These are phyloP conservation scores for Tubosaeta sp. DNA, from an alignment of 768 basidiomycete genomes.

Conservation along the genomic window DNA sequence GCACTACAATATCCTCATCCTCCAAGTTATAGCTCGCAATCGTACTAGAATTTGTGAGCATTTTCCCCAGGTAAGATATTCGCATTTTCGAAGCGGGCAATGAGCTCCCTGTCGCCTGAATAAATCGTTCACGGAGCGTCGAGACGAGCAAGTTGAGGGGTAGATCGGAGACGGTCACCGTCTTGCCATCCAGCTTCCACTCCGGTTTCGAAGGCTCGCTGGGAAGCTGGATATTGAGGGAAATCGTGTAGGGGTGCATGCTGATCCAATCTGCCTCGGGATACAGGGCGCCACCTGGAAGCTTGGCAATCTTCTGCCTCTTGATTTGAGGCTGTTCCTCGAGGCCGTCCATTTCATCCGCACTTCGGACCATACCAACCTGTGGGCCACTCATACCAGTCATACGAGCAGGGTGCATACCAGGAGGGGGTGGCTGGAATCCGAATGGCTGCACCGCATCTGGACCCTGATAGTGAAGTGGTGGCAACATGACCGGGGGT, in stretches of 20 bases:
- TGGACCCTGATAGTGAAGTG: constrained; percentile 79
- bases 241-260: constrained; percentile 90
- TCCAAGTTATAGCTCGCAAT: constrained; percentile 88
- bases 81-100: constrained; percentile 78
- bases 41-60: constrained; percentile 82
- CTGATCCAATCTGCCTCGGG: constrained; percentile 87
- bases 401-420: constrained; percentile 67
- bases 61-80: constrained; percentile 75
- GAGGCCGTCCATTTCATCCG: constrained; percentile 76
- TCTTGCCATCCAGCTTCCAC: constrained; percentile 85
- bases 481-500: constrained; percentile 76
- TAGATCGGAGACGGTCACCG: constrained; percentile 75
- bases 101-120: constrained; percentile 72
- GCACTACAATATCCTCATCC: constrained; percentile 79
- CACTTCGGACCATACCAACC: constrained; percentile 69
- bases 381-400: constrained; percentile 57
- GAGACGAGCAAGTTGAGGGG: constrained; percentile 83
- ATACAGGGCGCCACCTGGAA: constrained; percentile 80
- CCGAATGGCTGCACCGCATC: constrained; percentile 76
- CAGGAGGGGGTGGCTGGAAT: constrained; percentile 64
- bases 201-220: constrained; percentile 79
- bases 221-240: constrained; percentile 80
- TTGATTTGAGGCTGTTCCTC: constrained; percentile 81
- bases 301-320: constrained; percentile 79
- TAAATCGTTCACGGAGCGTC: constrained; percentile 84